Base-by-base conservation (phyloP, 2,329 filamentous ascomycete genomes). In the Pseudogymnoascus sp. region DNA sequence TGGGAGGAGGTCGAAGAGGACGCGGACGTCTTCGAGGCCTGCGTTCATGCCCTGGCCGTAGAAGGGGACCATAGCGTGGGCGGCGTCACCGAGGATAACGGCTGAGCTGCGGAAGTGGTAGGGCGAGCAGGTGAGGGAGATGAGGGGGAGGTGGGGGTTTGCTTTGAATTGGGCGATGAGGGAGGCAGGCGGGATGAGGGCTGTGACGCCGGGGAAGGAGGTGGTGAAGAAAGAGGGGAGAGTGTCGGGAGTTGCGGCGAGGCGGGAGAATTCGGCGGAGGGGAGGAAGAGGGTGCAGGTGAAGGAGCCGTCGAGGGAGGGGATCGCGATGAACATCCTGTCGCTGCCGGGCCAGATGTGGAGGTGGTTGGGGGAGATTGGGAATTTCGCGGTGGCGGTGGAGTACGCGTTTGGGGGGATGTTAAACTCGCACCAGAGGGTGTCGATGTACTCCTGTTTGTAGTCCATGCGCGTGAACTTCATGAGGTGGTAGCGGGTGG, bases 41-140 rank as follows among this genome's bases (percentile, higher is more conserved):
- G 94, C 89, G 71, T 99, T 99, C 87, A 99, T 95, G 37, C 94
- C 94, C 74, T 99, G 94, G 0, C 94, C 94, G 74, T 97, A 99
- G 75, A 99, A 99, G 0, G 94, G 94, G 0, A 99, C 92, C 87
- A 99, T 97, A 62, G 95, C 94, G 73, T 99, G 94, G 0, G 94
- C 92, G 6, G 94, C 92, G 72, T 99, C 94, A 63, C 94, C 94
- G 36, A 99, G 73, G 58, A 99, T 90, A 64, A 96, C 91, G 33
- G 83, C 91, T 0, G 86, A 88, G 25, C 85, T 85, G 59, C 77
- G 80, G 76, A 85, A 91, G 77, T 96, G 91, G 75, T 97, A 90
- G 0, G 94, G 94, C 15, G 83, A 83, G 77, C 92, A 97, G 75
- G 96, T 97, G 72, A 99, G 88, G 72, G 85, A 94, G 72, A 99